Evolutionary conservation across 2,329 filamentous ascomycete genomes (phyloP).

Genomic region (Acarospora socialis): DNA sequence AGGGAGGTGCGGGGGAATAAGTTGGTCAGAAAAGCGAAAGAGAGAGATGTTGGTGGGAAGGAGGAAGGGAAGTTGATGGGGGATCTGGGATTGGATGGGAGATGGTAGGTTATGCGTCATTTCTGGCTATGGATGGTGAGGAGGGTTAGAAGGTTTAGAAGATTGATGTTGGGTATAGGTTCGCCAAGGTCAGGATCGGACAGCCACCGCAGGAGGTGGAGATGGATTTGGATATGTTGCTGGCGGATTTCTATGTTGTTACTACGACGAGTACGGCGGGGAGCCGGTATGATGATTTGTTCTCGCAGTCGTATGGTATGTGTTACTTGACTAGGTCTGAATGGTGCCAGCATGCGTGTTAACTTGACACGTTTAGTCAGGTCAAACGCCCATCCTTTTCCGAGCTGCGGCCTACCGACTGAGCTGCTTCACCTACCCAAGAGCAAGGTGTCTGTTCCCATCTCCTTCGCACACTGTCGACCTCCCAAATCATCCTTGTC

Average conservation of each 20-base stretch:
- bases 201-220: conserved; percentile 16
- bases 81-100: conserved; percentile 12
- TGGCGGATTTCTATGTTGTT: conserved; percentile 19
- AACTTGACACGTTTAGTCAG: conserved; percentile 9
- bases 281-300: conserved; percentile 17
- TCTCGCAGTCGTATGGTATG: conserved; percentile 15
- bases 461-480: conserved; percentile 18
- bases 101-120: conserved; percentile 11
- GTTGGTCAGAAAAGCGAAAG: conserved; percentile 17
- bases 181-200: conserved; percentile 16
- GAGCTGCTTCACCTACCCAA: conserved; percentile 15
- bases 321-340: not conserved
- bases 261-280: conserved; percentile 19
- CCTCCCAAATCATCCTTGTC: conserved; percentile 16
- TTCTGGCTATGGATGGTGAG: conserved; percentile 4
- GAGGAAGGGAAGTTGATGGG: conserved; percentile 14
- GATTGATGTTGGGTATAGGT: conserved; percentile 14
- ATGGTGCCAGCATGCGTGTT: not conserved
- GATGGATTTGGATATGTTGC: conserved; percentile 20
- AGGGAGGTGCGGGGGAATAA: conserved; percentile 19
- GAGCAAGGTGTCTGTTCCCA: conserved; percentile 11
- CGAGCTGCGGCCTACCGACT: conserved; percentile 15
- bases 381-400: conserved; percentile 14
- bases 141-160: not conserved
- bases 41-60: conserved; percentile 11